These are phyloP conservation scores for Didymella exigua DNA, from an alignment of 2,329 filamentous ascomycete genomes.

Conservation along the genomic window DNA sequence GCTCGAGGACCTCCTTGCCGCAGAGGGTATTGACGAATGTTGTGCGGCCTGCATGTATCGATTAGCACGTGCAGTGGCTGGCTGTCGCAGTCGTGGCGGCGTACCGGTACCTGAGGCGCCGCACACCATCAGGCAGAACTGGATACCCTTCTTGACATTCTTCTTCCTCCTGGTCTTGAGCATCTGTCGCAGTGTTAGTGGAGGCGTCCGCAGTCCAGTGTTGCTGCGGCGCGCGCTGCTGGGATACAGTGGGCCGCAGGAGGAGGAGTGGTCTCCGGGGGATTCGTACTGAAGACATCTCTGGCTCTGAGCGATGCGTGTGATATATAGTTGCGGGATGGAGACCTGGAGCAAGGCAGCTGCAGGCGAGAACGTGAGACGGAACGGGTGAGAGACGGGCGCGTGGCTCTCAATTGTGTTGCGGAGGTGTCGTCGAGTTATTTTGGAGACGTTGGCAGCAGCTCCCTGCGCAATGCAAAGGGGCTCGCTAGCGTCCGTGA, in stretches of 20 bases:
- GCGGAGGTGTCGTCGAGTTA: conserved; percentile 45
- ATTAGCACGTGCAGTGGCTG: conserved; percentile 1
- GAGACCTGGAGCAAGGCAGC: conserved; percentile 29
- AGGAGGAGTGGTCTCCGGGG: conserved; percentile 32
- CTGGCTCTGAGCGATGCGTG: conserved; percentile 30
- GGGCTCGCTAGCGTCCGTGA: conserved; percentile 45
- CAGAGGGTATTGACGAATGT: conserved; percentile 99
- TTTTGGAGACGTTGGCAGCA: conserved; percentile 49
- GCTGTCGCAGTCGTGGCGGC: conserved; percentile 36
- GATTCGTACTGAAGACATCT: conserved; percentile 47
- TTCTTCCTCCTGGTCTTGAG: conserved; percentile 98
- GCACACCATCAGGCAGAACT: conserved; percentile 99
- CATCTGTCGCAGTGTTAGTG: conserved; percentile 41
- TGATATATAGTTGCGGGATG: conserved; percentile 26
- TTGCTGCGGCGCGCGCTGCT: conserved; percentile 18
- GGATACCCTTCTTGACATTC: conserved; percentile 99
- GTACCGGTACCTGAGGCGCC: conserved; percentile 97
- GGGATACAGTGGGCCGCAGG: conserved; percentile 30
- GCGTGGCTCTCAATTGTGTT: conserved; percentile 30
- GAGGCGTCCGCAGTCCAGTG: conserved; percentile 24
- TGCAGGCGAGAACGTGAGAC: conserved; percentile 28
- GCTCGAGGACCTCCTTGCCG: conserved; percentile 85
- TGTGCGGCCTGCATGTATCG: conserved; percentile 72
- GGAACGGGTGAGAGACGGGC: conserved; percentile 24
- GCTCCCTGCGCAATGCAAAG: conserved; percentile 46